A percentile compares a stretch with the other conserved stretches of the same genome.
These are phyloP conservation scores for Turnera subulata DNA, from an alignment of 345 rosid species.

Conservation along the genomic window DNA sequence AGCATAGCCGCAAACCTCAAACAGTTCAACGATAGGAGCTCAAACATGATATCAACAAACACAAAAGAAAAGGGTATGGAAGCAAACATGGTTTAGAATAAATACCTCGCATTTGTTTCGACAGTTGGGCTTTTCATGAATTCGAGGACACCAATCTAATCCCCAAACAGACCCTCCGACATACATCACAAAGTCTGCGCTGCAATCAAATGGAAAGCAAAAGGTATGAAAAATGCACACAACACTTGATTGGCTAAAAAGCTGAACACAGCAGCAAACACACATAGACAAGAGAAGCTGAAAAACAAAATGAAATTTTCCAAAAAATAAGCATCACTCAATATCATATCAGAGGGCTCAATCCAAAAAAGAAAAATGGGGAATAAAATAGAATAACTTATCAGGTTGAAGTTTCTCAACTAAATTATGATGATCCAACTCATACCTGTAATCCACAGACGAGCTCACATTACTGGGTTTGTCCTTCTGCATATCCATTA, in stretches of 20 bases:
- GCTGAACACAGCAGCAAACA: background rate
- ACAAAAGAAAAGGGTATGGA: background rate
- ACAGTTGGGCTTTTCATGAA: constrained; percentile 39
- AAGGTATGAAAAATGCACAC: background rate
- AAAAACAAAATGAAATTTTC: background rate
- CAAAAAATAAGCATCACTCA: too few species aligned
- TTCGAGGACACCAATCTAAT: constrained; percentile 88
- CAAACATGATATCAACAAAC: background rate
- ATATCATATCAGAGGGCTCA: too few species aligned
- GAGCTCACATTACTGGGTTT: constrained; percentile 14
- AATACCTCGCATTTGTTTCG: constrained; percentile 66
- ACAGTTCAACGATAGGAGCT: too few species aligned
- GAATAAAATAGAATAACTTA: too few species aligned
- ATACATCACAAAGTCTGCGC: constrained; percentile 75
- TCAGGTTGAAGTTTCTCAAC: background rate
- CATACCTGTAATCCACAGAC: constrained; percentile 40
- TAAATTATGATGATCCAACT: background rate
- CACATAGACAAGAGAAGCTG: background rate
- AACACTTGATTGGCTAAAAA: background rate
- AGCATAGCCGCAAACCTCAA: too few species aligned
- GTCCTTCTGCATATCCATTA: constrained; percentile 26
- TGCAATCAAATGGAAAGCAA: constrained; percentile 33
- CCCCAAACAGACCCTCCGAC: constrained; percentile 94
- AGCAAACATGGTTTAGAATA: background rate
- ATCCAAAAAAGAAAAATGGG: too few species aligned